A percentile compares a stretch with the other conserved stretches of the same genome.
phyloP scores from a whole-genome alignment of 2,329 filamentous ascomycete species.

The Neurospora sp. region DNA sequence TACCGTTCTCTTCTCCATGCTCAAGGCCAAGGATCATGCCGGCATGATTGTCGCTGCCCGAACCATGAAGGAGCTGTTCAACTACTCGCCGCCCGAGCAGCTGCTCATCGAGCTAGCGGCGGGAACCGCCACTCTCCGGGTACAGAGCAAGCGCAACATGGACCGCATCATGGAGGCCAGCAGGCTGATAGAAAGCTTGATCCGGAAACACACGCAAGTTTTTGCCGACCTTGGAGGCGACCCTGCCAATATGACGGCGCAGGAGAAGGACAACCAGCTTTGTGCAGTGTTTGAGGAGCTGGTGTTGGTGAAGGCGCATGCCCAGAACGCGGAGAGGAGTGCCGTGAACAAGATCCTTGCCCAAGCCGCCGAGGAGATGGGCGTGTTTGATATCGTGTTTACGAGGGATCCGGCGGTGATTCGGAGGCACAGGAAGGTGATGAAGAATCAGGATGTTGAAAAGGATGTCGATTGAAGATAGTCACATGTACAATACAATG shows the following conservation, averaged over 20 bases:
- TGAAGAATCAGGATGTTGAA: background rate
- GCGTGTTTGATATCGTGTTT: slow-evolving; percentile 19
- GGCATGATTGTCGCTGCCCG: slow-evolving; percentile 35
- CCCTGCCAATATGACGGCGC: slow-evolving; percentile 11
- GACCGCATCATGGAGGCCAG: slow-evolving; percentile 19
- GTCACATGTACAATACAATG: background rate
- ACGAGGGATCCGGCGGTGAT: slow-evolving; percentile 12
- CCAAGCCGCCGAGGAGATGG: slow-evolving; percentile 19
- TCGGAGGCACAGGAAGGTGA: slow-evolving; percentile 12
- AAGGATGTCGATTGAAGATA: background rate
- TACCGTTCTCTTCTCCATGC: slow-evolving; percentile 27
- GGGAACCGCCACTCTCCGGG: slow-evolving; percentile 17
- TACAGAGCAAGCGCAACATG: slow-evolving; percentile 16
- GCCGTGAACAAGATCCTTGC: slow-evolving; percentile 15
- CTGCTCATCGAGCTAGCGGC: slow-evolving; percentile 25
- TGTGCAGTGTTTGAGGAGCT: slow-evolving; percentile 18
- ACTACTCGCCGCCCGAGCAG: slow-evolving; percentile 20
- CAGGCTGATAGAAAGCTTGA: slow-evolving; percentile 18
- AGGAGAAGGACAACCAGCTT: slow-evolving; percentile 18
- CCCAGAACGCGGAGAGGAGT: slow-evolving; percentile 4
- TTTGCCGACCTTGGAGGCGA: slow-evolving; percentile 4
- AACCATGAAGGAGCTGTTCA: slow-evolving; percentile 21
- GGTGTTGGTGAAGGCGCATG: slow-evolving; percentile 15
- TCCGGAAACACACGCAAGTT: slow-evolving; percentile 10
- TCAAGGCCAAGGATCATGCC: slow-evolving; percentile 34